These are phyloP conservation scores for Solanum lycopersicoides DNA, from an alignment of 257 asterid species.

Conservation along the genomic window DNA sequence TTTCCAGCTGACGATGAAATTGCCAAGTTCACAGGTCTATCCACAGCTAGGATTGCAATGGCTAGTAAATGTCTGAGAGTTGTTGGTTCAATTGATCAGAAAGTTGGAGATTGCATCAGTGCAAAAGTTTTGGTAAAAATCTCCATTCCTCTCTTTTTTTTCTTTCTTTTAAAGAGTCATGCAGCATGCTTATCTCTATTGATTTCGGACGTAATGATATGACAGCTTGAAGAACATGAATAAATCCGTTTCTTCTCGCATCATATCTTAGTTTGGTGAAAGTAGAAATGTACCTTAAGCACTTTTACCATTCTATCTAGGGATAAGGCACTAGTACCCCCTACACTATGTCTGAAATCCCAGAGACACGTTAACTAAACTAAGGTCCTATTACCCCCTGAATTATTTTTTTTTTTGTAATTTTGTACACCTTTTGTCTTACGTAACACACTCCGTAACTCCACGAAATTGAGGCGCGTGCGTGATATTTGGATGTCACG, in stretches of 20 bases:
- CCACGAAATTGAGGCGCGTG: too few species aligned
- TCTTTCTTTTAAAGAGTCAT: neutral
- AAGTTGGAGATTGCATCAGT: conserved; percentile 36
- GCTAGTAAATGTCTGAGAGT: conserved; percentile 67
- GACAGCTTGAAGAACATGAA: neutral
- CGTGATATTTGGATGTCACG: too few species aligned
- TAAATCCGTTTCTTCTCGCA: neutral
- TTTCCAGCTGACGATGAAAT: conserved; percentile 50
- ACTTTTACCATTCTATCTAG: neutral
- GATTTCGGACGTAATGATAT: neutral
- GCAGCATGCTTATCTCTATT: neutral
- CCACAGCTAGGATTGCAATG: conserved; percentile 45
- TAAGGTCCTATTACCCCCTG: too few species aligned
- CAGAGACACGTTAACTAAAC: too few species aligned
- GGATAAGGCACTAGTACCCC: too few species aligned
- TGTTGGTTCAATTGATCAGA: conserved; percentile 79
- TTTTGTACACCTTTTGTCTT: too few species aligned
- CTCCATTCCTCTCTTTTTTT: neutral
- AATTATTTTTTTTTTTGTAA: too few species aligned
- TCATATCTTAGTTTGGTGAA: neutral
- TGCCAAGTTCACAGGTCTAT: conserved; percentile 63
- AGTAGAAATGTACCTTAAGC: neutral
- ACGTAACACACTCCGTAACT: too few species aligned
- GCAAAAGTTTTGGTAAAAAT: conserved; percentile 40
- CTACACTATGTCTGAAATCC: too few species aligned